Percentiles rank a stretch among this genome's conserved stretches.
Conservation (phyloP, 2,329 filamentous ascomycete genomes). For the Basipetospora chlamydospora region DNA sequence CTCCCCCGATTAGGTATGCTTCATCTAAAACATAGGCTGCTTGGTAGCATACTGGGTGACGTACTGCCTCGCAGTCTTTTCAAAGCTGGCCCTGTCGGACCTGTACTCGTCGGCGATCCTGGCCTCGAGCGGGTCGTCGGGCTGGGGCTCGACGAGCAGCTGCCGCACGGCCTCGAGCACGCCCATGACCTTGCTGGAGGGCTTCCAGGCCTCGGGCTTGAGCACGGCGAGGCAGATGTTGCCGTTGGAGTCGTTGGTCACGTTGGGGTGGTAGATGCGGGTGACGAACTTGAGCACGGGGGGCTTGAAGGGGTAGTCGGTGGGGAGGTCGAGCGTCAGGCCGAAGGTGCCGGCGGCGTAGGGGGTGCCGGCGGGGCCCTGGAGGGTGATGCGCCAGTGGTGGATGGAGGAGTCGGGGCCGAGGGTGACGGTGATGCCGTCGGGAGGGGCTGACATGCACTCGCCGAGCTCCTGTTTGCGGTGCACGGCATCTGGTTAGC, state of each 20-base stretch:
- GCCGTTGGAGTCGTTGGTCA: constrained; percentile 74
- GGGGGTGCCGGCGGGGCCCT: constrained; percentile 26
- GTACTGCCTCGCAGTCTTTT: constrained; percentile 62
- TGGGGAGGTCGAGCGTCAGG: constrained; percentile 56
- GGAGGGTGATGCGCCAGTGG: constrained; percentile 35
- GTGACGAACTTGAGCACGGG: constrained; percentile 68
- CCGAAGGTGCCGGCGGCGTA: constrained; percentile 59
- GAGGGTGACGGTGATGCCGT: constrained; percentile 31
- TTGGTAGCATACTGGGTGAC: constrained; percentile 55
- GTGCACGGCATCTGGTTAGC: not conserved
- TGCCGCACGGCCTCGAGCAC: constrained; percentile 66
- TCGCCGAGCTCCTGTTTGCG: constrained; percentile 35
- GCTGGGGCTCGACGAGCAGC: constrained; percentile 67
- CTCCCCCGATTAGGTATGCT: too few species aligned
- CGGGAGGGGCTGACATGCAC: constrained; percentile 30
- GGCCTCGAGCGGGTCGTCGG: constrained; percentile 78
- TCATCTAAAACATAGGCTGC: constrained; percentile 1
- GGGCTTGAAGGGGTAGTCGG: constrained; percentile 82
- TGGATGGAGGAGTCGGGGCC: constrained; percentile 32
- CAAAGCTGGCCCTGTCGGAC: constrained; percentile 51
- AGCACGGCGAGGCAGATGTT: constrained; percentile 77
- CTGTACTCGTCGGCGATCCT: constrained; percentile 76
- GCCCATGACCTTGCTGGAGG: constrained; percentile 57
- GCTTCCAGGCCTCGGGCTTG: constrained; percentile 84
- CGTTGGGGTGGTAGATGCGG: constrained; percentile 91